Base-by-base conservation (phyloP, 495 filamentous ascomycete species). In the Aspergillus olivimuriae region DNA sequence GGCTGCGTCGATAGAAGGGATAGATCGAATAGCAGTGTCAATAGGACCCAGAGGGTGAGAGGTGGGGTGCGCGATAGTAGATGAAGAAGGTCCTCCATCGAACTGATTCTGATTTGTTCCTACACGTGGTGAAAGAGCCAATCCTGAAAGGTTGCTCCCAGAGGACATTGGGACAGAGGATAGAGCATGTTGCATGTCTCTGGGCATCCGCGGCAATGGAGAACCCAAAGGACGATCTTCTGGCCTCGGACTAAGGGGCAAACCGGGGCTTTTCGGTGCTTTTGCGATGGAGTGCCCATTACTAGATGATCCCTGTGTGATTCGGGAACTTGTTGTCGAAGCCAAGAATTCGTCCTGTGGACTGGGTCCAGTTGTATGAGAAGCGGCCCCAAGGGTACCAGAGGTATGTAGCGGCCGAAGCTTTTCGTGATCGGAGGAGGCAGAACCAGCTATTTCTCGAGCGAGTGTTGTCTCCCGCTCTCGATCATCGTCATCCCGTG, bases 171-270 rank as follows among this genome's bases (percentile, higher is more conserved):
- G 80, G 28, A 83, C 76, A n/a, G 84, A 82, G 47, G 67, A 61
- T 9, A 79, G 39, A 9, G 66, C 50, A 31, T 58, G 61, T 9
- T 61, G 44, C 11, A 61, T 62, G 26, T 82, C 76, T 39, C 75
- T 71, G 31, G 81, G 73, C 58, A 77, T 69, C 44, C 83, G 72
- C 18, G 85, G 83, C 43, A 84, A 66, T 11, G 87, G 86, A 18
- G 88, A 88, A 40, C 76, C 80, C 39, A 86, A 52, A 9, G 82
- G 82, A 37, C 78, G 72, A 54, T 88, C 78, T 51, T 80, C 80
- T n/a, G 92, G 92, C 40, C 91, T 76, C 18, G 92, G 92, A 56
- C 94, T 97, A 21, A 84, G 65, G 1, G 92, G 92, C 36, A 98
- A 68, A 18, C 92, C 92, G 16, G 91, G 88, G 45, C 87, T 95